These are phyloP conservation scores for Exophiala oligosperma DNA, from an alignment of 2,329 filamentous ascomycete genomes.

Conservation along the genomic window DNA sequence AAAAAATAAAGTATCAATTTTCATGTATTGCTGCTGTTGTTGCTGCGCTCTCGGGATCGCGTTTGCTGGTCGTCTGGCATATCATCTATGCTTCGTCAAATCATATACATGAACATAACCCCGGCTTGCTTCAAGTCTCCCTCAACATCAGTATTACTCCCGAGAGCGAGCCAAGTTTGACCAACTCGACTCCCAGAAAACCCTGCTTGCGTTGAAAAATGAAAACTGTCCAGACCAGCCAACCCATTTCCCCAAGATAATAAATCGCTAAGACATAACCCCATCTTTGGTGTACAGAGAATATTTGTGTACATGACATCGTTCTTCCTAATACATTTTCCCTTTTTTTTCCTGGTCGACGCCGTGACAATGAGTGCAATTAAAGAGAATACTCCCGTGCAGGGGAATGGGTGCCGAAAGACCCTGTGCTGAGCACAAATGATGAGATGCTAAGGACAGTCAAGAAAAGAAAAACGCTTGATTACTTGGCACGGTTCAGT, in stretches of 20 bases:
- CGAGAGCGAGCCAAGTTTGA: conserved; percentile 16
- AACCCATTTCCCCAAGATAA: conserved; percentile 5
- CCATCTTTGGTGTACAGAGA: conserved; percentile 21
- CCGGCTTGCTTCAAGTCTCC: not conserved
- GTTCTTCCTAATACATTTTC: conserved; percentile 7
- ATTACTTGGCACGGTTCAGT: conserved; percentile 13
- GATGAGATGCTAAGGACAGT: conserved; percentile 21
- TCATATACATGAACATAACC: conserved; percentile 24
- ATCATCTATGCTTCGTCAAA: conserved; percentile 22
- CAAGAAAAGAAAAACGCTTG: conserved; percentile 19
- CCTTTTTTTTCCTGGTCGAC: conserved; percentile 5
- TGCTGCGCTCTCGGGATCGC: not conserved
- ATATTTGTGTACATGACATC: conserved; percentile 22
- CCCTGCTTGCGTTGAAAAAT: no score
- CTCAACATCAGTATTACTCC: conserved; percentile 14
- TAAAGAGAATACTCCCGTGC: conserved; percentile 5
- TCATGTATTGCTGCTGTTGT: conserved; percentile 16
- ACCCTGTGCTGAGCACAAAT: conserved; percentile 16
- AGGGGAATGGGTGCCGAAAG: not conserved
- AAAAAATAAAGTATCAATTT: not conserved
- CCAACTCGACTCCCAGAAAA: conserved; percentile 7
- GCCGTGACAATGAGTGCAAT: conserved; percentile 4
- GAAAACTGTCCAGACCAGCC: not conserved
- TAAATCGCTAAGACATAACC: conserved; percentile 25
- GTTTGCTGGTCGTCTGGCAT: conserved; percentile 7